phyloP scores from a whole-genome alignment of 2,329 filamentous ascomycete genomes.

The Penicillium digitatum region DNA sequence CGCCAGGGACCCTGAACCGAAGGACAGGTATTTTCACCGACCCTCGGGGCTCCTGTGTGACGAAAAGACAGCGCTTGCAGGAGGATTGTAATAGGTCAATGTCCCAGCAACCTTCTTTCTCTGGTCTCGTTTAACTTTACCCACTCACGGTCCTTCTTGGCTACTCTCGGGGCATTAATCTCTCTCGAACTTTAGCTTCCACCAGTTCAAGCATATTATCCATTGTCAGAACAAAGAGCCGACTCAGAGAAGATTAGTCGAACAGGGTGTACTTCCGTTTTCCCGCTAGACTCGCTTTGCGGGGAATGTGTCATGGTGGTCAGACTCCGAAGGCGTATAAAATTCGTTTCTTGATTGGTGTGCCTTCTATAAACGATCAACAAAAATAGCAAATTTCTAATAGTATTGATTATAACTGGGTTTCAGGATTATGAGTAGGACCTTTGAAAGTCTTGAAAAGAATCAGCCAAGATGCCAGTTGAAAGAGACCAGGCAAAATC shows the following conservation, averaged over 20 bases:
- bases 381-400: slow-evolving; percentile 6
- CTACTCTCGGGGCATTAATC: neutral
- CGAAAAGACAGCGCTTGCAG: slow-evolving; percentile 31
- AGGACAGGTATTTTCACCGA: slow-evolving; percentile 1
- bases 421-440: neutral
- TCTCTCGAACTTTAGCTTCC: neutral
- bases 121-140: slow-evolving; percentile 11
- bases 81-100: slow-evolving; percentile 24
- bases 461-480: neutral
- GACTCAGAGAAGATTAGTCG: neutral
- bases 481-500: neutral
- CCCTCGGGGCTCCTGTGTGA: slow-evolving; percentile 19
- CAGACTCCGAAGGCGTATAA: neutral
- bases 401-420: neutral
- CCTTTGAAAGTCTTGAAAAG: neutral
- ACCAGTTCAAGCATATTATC: neutral
- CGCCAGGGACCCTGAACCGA: neutral
- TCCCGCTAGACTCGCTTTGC: neutral
- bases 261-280: neutral
- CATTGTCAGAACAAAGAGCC: neutral
- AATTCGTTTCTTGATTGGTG: neutral
- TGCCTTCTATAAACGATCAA: slow-evolving; percentile 1
- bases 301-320: slow-evolving; percentile 3
- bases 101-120: slow-evolving; percentile 8
- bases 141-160: neutral